Evolutionary conservation across 2,329 filamentous ascomycete genomes (phyloP).

Genomic region (Sarocladium kiliense): DNA sequence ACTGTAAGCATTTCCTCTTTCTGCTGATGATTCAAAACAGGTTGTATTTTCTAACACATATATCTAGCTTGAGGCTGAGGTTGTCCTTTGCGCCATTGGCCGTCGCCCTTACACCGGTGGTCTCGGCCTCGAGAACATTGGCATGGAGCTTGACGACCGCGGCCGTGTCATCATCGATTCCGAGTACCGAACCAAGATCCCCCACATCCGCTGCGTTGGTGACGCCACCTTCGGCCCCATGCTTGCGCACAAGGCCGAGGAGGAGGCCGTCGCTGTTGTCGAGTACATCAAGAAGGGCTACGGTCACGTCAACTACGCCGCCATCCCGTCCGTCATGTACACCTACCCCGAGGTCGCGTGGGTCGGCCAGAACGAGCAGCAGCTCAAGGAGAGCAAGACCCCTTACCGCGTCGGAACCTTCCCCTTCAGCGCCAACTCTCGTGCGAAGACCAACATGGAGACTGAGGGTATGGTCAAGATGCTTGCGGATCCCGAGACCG

Average conservation of each 20-base stretch:
- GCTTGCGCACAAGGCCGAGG: slow-evolving; percentile 99
- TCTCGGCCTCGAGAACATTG: slow-evolving; percentile 89
- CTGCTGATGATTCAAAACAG: not conserved
- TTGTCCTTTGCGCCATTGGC: slow-evolving; percentile 94
- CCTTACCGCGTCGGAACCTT: slow-evolving; percentile 93
- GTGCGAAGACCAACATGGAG: slow-evolving; percentile 98
- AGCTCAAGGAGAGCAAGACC: slow-evolving; percentile 82
- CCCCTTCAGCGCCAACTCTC: slow-evolving; percentile 96
- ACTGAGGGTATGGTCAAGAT: slow-evolving; percentile 97
- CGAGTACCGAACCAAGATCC: slow-evolving; percentile 96
- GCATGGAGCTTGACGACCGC: slow-evolving; percentile 85
- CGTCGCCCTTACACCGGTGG: slow-evolving; percentile 90
- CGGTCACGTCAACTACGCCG: slow-evolving; percentile 97
- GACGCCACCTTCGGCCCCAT: slow-evolving; percentile 97
- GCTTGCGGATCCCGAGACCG: slow-evolving; percentile 91
- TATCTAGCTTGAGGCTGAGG: slow-evolving; percentile 80
- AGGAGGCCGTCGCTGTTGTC: slow-evolving; percentile 89
- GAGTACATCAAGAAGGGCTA: slow-evolving; percentile 98
- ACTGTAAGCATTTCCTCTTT: slow-evolving; percentile 51
- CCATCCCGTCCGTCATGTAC: slow-evolving; percentile 99
- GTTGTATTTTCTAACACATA: slow-evolving; percentile 16
- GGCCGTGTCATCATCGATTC: slow-evolving; percentile 96
- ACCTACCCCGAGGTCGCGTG: slow-evolving; percentile 97
- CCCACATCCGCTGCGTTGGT: slow-evolving; percentile 94
- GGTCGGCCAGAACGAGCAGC: slow-evolving; percentile 97